Conservation (phyloP, 768 basidiomycete genomes). For the Tubosaeta sp. region DNA sequence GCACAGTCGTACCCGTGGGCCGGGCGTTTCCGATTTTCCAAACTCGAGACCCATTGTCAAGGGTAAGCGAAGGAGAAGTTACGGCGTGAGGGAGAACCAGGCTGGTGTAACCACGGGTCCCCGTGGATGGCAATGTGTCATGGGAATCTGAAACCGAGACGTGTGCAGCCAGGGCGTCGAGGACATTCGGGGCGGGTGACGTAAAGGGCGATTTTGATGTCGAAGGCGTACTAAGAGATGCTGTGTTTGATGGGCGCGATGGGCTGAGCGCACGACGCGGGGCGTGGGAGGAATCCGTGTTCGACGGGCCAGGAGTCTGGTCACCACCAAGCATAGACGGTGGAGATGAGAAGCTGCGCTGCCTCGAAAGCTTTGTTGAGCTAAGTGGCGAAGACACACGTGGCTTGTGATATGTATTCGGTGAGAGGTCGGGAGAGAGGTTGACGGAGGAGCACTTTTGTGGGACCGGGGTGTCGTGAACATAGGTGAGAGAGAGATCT, state of each 20-base stretch:
- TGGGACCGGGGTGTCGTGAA: conserved; percentile 4
- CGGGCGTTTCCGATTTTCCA: conserved; percentile 23
- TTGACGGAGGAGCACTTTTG: conserved; percentile 19
- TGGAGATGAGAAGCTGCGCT: conserved; percentile 31
- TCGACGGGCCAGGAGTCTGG: conserved; percentile 5
- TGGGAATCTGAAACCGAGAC: conserved; percentile 23
- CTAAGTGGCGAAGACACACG: conserved; percentile 24
- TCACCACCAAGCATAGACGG: conserved; percentile 7
- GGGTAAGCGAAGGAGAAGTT: conserved; percentile 18
- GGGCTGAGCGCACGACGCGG: conserved; percentile 9
- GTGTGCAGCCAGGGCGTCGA: conserved; percentile 32
- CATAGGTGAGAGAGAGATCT: conserved; percentile 9
- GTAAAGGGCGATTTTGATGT: conserved; percentile 32
- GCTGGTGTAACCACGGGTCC: conserved; percentile 53
- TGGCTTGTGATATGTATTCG: conserved; percentile 14
- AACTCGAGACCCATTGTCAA: conserved; percentile 14
- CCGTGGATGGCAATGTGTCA: conserved; percentile 38
- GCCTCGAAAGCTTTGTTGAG: conserved; percentile 22
- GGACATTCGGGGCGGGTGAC: conserved; percentile 24
- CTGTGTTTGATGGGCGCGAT: conserved; percentile 12
- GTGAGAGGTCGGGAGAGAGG: conserved; percentile 7
- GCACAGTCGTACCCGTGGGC: conserved; percentile 10
- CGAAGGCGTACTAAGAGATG: conserved; percentile 14
- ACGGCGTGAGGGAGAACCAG: conserved; percentile 47
- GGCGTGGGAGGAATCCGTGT: not conserved